Conservation (phyloP, 1,284 basidiomycete species). For the Microbotryomycetes sp. region DNA sequence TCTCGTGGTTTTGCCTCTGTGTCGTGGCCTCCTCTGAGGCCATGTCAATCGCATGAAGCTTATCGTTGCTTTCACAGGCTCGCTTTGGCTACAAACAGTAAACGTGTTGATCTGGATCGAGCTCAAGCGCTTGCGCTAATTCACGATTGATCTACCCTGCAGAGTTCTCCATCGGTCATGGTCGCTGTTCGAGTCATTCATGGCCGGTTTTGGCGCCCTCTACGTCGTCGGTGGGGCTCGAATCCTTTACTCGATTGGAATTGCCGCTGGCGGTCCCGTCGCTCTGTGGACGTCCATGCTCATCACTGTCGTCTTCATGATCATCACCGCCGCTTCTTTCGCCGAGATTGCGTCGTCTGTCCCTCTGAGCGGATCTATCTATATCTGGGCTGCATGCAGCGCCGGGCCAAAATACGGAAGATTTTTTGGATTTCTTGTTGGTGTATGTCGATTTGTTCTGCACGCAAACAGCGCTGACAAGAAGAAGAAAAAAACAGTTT, state of each 20-base stretch:
- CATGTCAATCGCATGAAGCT: neutral
- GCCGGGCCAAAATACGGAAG: conserved; percentile 72
- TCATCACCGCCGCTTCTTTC: conserved; percentile 70
- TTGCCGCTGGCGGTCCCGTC: conserved; percentile 72
- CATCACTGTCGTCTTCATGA: conserved; percentile 71
- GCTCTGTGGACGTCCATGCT: conserved; percentile 76
- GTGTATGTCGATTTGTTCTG: conserved; percentile 2
- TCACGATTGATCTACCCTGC: neutral
- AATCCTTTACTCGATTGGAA: conserved; percentile 67
- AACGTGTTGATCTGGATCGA: conserved; percentile 28
- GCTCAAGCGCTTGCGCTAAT: neutral
- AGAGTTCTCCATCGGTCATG: conserved; percentile 63
- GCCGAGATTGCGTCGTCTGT: conserved; percentile 51
- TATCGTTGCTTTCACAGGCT: conserved; percentile 47
- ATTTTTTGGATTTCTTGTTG: conserved; percentile 75
- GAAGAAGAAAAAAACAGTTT: too few species aligned
- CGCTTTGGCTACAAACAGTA: conserved; percentile 73
- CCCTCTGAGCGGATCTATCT: conserved; percentile 67
- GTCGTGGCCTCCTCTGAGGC: neutral
- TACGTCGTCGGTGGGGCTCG: conserved; percentile 73
- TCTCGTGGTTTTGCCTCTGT: too few species aligned
- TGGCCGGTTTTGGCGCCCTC: conserved; percentile 71
- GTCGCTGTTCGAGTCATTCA: conserved; percentile 70
- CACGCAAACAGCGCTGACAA: too few species aligned
- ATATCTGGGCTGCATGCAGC: conserved; percentile 82